A percentile compares a stretch with the other conserved stretches of the same genome.
Evolutionary conservation across 108 stramenopile genomes (phyloP).

Genomic region (Pseudonitzschia pungens): DNA sequence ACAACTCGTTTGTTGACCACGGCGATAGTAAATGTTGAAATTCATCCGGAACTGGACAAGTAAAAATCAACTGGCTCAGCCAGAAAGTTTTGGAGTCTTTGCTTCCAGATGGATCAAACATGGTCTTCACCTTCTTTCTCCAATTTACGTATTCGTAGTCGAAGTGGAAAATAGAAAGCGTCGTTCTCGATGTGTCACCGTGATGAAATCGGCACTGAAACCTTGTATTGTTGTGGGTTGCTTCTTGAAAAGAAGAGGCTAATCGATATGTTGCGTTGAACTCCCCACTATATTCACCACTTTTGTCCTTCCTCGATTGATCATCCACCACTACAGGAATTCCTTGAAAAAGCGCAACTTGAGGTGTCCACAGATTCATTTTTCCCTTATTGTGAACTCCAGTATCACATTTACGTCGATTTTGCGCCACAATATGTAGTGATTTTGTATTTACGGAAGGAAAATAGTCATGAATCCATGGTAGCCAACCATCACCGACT

Average conservation of each 20-base stretch:
- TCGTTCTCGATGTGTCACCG: conserved; percentile 24
- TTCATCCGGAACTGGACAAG: conserved; percentile 66
- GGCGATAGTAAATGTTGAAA: conserved; percentile 21
- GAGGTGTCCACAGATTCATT: conserved; percentile 63
- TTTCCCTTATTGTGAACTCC: conserved; percentile 20
- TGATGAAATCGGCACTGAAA: conserved; percentile 76
- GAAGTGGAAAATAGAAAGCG: conserved; percentile 56
- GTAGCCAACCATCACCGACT: conserved; percentile 74
- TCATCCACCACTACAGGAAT: conserved; percentile 40
- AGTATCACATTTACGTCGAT: conserved; percentile 74
- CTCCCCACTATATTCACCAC: conserved; percentile 17
- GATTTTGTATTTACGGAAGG: conserved; percentile 44
- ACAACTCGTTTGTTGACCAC: background rate
- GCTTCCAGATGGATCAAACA: conserved; percentile 41
- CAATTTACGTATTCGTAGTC: conserved; percentile 73
- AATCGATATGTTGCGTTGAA: conserved; percentile 22
- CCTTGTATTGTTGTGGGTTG: conserved; percentile 60
- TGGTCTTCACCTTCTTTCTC: conserved; percentile 27
- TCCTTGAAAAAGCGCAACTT: conserved; percentile 70
- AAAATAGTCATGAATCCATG: conserved; percentile 82
- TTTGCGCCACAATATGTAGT: conserved; percentile 78
- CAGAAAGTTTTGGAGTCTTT: conserved; percentile 48
- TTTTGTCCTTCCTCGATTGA: conserved; percentile 26
- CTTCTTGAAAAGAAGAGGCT: conserved; percentile 43
- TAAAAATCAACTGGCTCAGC: conserved; percentile 49